These are phyloP conservation scores for Usnea hakonensis DNA, from an alignment of 495 filamentous ascomycete species.

Conservation along the genomic window DNA sequence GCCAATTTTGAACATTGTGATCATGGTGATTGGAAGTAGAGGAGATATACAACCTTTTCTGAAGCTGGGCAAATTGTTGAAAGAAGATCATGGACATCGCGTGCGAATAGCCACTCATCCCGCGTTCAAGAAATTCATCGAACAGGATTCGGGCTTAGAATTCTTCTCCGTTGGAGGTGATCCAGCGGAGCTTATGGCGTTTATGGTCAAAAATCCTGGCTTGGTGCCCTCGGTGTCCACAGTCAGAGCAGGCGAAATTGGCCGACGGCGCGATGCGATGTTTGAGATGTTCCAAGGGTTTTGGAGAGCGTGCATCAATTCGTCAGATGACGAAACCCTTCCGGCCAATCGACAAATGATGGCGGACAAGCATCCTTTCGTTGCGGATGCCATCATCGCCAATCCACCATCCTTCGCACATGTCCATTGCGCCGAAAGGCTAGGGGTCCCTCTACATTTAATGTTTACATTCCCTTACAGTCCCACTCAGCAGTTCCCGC, in stretches of 20 bases:
- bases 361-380: constrained; percentile 44
- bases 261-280: constrained; percentile 41
- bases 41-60: constrained; percentile 76
- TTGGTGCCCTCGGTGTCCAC: constrained; percentile 42
- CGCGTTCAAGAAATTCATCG: constrained; percentile 51
- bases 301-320: constrained; percentile 53
- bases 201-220: constrained; percentile 50
- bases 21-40: constrained; percentile 70
- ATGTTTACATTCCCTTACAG: constrained; percentile 65
- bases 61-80: constrained; percentile 59
- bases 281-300: constrained; percentile 54
- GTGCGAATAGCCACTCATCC: constrained; percentile 58
- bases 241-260: constrained; percentile 39
- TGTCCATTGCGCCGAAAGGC: constrained; percentile 56
- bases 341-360: constrained; percentile 47
- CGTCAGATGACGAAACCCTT: constrained; percentile 37
- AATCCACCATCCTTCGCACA: constrained; percentile 62
- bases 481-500: constrained; percentile 60
- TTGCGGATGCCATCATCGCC: constrained; percentile 67
- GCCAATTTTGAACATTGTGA: constrained; percentile 62
- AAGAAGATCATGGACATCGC: constrained; percentile 43
- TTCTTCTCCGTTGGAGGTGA: constrained; percentile 61
- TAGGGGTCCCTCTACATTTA: constrained; percentile 57
- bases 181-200: constrained; percentile 55
- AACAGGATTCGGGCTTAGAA: constrained; percentile 44